These are phyloP conservation scores for Begonia masoniana DNA, from an alignment of 306 rosid species.

Conservation along the genomic window DNA sequence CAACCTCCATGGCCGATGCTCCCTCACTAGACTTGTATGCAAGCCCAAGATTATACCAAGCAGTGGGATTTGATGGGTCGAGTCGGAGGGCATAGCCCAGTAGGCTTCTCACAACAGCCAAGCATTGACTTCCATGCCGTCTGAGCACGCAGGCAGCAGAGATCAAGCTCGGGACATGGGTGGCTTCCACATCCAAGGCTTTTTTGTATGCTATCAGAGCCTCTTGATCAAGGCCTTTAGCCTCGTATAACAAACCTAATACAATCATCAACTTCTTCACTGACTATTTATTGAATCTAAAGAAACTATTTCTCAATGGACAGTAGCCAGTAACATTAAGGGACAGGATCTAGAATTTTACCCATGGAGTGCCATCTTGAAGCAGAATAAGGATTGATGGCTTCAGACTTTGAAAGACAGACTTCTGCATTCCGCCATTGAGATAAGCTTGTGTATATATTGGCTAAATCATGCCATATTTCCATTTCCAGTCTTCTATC, in stretches of 20 bases:
- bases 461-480: constrained; percentile 81
- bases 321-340: not conserved
- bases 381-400: constrained; percentile 79
- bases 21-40: constrained; percentile 44
- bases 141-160: constrained; percentile 18
- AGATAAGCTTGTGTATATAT: constrained; percentile 47
- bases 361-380: constrained; percentile 77
- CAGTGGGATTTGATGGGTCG: constrained; percentile 58
- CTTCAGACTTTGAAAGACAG: constrained; percentile 64
- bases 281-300: too few species aligned
- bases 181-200: constrained; percentile 36
- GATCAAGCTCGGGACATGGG: too few species aligned
- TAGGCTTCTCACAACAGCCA: constrained; percentile 55
- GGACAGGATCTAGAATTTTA: constrained; percentile 6
- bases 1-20: constrained; percentile 25
- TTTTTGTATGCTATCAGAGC: constrained; percentile 33
- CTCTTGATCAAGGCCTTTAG: constrained; percentile 59
- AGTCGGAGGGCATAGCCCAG: constrained; percentile 64
- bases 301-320: not conserved
- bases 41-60: constrained; percentile 93
- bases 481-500: constrained; percentile 75
- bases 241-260: constrained; percentile 57
- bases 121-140: constrained; percentile 56
- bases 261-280: not conserved
- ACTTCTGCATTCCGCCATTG: constrained; percentile 80